phyloP scores from a whole-genome alignment of 2,329 filamentous ascomycete species.

The Aspergillus piperis region DNA sequence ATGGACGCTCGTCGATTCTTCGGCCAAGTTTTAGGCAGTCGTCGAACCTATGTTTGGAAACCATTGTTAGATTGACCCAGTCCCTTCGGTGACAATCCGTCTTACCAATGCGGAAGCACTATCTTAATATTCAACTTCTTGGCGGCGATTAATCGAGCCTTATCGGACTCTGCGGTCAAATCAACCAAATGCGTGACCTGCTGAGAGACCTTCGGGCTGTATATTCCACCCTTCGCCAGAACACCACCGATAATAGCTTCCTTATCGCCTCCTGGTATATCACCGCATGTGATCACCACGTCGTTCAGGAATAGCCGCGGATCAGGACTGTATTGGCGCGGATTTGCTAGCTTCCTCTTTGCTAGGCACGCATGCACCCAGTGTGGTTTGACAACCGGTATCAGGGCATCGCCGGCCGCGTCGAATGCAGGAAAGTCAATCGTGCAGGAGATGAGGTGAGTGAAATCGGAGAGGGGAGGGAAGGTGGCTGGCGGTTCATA shows the following conservation, averaged over 20 bases:
- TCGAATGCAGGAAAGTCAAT: constrained; percentile 91
- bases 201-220: constrained; percentile 69
- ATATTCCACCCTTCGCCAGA: constrained; percentile 83
- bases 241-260: constrained; percentile 91
- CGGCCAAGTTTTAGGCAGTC: constrained; percentile 93
- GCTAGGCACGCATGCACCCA: constrained; percentile 76
- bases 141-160: constrained; percentile 57
- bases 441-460: constrained; percentile 71
- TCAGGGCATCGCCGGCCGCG: constrained; percentile 71
- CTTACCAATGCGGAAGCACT: constrained; percentile 87
- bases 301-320: constrained; percentile 86
- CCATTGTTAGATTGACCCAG: constrained; percentile 21
- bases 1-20: constrained; percentile 85
- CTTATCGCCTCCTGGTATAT: constrained; percentile 81
- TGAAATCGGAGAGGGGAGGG: constrained; percentile 51
- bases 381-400: constrained; percentile 77
- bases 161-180: constrained; percentile 71
- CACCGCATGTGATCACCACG: constrained; percentile 77
- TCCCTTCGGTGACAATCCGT: background rate
- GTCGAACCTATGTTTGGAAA: constrained; percentile 69
- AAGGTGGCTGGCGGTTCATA: constrained; percentile 40
- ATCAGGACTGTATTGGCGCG: constrained; percentile 86
- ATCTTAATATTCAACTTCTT: constrained; percentile 75
- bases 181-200: constrained; percentile 88
- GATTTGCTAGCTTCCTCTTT: constrained; percentile 70